These are phyloP conservation scores for Ajuga reptans DNA, from an alignment of 305 asterid genomes.

Conservation along the genomic window DNA sequence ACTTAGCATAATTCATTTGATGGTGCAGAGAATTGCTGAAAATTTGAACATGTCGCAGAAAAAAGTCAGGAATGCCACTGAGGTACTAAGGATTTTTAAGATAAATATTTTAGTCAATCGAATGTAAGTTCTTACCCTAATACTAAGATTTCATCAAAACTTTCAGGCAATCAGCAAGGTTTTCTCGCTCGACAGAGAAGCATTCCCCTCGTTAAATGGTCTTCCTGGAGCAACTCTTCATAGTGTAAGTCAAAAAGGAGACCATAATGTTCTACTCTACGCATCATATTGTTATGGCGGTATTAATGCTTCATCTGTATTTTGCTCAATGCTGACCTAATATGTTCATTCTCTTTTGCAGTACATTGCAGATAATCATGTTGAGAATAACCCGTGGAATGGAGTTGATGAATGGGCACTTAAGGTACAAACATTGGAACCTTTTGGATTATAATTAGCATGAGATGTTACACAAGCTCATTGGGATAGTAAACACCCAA, in stretches of 20 bases:
- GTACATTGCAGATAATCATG: slow-evolving; percentile 72
- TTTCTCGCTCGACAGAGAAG: slow-evolving; percentile 83
- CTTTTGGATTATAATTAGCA: background rate
- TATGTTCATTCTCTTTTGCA: slow-evolving; percentile 26
- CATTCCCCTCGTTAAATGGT: slow-evolving; percentile 81
- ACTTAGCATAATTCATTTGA: slow-evolving; percentile 19
- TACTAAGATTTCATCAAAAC: background rate
- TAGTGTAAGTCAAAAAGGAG: slow-evolving; percentile 46
- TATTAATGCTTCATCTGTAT: background rate
- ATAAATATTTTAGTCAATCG: slow-evolving; percentile 1
- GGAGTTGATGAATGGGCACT: slow-evolving; percentile 74
- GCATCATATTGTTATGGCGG: background rate
- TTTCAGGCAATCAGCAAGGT: slow-evolving; percentile 81
- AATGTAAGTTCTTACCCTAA: slow-evolving; percentile 1
- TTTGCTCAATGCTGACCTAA: background rate
- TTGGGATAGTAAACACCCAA: background rate
- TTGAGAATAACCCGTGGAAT: slow-evolving; percentile 83
- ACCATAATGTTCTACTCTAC: background rate
- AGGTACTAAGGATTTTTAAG: slow-evolving; percentile 44
- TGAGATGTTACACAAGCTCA: background rate
- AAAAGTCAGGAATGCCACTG: slow-evolving; percentile 93
- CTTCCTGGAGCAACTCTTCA: slow-evolving; percentile 85
- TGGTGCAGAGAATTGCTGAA: slow-evolving; percentile 76
- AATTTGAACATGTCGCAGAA: slow-evolving; percentile 71
- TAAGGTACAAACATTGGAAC: slow-evolving; percentile 44